Evolutionary conservation across 2,329 filamentous ascomycete species (phyloP).

Genomic region (Waltergamsia citrina): DNA sequence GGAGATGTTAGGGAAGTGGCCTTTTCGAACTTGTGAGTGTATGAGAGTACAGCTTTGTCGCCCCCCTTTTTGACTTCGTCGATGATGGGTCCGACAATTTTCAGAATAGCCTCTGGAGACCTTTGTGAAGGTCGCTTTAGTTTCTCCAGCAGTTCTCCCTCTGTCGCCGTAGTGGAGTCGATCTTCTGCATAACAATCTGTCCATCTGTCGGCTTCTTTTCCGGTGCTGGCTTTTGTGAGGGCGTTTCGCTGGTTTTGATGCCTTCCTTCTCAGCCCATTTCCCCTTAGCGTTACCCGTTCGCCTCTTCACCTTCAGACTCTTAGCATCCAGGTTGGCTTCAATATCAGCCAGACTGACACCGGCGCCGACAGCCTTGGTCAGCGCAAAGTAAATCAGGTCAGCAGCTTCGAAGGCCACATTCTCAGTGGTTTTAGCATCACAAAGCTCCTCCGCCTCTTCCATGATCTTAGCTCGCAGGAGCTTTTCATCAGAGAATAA

Average conservation of each 20-base stretch:
- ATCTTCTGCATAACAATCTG: constrained; percentile 79
- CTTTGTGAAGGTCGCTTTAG: constrained; percentile 87
- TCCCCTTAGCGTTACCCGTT: constrained; percentile 87
- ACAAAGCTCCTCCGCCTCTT: constrained; percentile 93
- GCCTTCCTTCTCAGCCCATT: constrained; percentile 79
- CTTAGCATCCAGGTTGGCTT: constrained; percentile 88
- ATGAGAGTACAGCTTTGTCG: constrained; percentile 80
- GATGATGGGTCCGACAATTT: constrained; percentile 86
- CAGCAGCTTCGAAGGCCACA: constrained; percentile 87
- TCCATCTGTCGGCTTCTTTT: constrained; percentile 26
- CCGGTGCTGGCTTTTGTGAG: constrained; percentile 21
- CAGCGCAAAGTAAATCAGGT: constrained; percentile 91
- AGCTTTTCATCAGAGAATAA: constrained; percentile 89
- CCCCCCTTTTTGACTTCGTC: constrained; percentile 75
- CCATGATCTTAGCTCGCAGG: constrained; percentile 91
- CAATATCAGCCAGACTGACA: constrained; percentile 80
- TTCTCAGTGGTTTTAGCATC: constrained; percentile 75
- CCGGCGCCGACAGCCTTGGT: constrained; percentile 81
- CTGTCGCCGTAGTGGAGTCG: constrained; percentile 54
- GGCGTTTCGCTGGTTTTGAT: constrained; percentile 36
- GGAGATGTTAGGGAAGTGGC: constrained; percentile 84
- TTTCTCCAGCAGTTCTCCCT: constrained; percentile 58
- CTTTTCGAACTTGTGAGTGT: constrained; percentile 97
- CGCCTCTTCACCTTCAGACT: constrained; percentile 90
- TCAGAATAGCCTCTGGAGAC: constrained; percentile 88